Evolutionary conservation across 1,139 yeast genomes (phyloP), one percentile per base, ranked within the genome.

Genomic region (Candida albicans): DNA sequence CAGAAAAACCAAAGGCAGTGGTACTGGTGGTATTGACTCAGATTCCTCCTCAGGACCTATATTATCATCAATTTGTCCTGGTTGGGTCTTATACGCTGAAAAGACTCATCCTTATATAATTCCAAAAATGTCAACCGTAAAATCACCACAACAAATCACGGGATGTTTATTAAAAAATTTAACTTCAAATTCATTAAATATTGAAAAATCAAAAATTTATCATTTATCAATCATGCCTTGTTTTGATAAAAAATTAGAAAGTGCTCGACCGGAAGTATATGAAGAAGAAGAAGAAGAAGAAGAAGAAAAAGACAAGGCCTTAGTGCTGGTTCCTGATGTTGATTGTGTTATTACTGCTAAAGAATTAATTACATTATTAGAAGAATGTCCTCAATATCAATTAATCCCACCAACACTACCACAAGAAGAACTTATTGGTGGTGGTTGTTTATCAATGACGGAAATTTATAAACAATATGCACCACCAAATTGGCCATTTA

Each of bases 11-110:
- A 24, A 6, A 15, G 18, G 25, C n/a, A n/a, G n/a, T n/a, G n/a
- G n/a, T n/a, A n/a, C n/a, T n/a, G n/a, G n/a, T n/a, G n/a, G n/a
- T n/a, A n/a, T n/a, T n/a, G n/a, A n/a, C n/a, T n/a, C n/a, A n/a
- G n/a, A n/a, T n/a, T n/a, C n/a, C n/a, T n/a, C n/a, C n/a, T n/a
- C n/a, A 2, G 41, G 72, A 11, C 90, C 89, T 29, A 46, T 78
- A 13, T 57, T 84, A 54, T 70, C 88, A 52, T 73, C 89, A 4
- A 75, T 87, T 2, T 93, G 98, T 62, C 99, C 99, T 0, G 99
- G 99, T 0, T 93, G 96, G 91, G 95, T 95, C 0, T 73, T 95
- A 31, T 93, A 93, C 57, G 96, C 93, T 0, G 99, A 93, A 58
- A 93, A 93, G 69, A 91, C 97, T 0, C 97, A 93, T 62, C 95